Base-by-base conservation (phyloP, 306 rosid species). In the Adenanthera pavonina region DNA sequence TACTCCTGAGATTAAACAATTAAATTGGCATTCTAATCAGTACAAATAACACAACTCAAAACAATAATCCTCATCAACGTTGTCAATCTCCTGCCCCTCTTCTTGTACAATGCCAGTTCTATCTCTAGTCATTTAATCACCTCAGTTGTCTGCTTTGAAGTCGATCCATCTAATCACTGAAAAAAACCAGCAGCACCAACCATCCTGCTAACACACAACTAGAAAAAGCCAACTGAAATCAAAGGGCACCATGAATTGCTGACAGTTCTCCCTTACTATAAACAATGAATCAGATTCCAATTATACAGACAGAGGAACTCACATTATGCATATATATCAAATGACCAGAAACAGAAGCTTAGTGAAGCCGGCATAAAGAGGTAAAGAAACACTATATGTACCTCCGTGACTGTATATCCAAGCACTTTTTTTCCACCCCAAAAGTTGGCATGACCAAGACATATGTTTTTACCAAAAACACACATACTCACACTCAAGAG, bases 331-430 rank as follows among this genome's bases (percentile, higher is more conserved):
- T 72, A 4, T n/a, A 78, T 66, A 15, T 54, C 51, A 77, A 57
- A 19, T 35, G 60, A 65, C 56, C 30, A 20, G 33, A 77, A 76
- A 47, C 2, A 30, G 47, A 62, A 77, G 69, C 68, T 40, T 48
- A 76, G 69, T 82, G 14, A 79, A 61, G 52, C 34, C 64, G 69
- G 72, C 73, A 38, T 54, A 8, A 66, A 15, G 16, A 77, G 33
- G 80, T 16, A 76, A 69, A 46, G 44, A 64, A 74, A 73, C 48
- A 51, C 77, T 36, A 68, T 25, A 25, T 25, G 30, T 25, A 25
- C 30, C 30, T 25, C 30, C 20, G 47, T 79, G 81, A 88, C 87
- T 87, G 69, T 47, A 69, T 51, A 56, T 25, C 77, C 12, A 44
- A 56, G 49, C 46, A 43, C 70, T 34, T 20, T 70, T 66, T 25